Conservation (phyloP, 2,329 filamentous ascomycete genomes). For the Cytospora schulzeri region DNA sequence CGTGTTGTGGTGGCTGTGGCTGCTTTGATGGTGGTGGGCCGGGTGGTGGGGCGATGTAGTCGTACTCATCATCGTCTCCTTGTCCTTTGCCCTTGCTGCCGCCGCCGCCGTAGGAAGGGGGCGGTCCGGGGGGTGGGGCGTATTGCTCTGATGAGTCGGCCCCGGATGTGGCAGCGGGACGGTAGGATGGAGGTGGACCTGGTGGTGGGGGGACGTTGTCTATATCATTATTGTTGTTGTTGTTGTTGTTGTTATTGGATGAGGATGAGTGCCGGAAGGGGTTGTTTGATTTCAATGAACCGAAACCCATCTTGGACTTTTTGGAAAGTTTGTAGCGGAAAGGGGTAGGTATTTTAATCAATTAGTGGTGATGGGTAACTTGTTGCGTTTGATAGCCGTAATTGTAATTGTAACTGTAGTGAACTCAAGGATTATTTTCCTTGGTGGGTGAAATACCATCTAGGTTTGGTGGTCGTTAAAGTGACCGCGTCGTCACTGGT, state of each 20-base stretch:
- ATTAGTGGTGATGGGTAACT: neutral
- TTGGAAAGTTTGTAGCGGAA: neutral
- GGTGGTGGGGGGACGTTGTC: slow-evolving; percentile 30
- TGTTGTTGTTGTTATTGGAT: slow-evolving; percentile 4
- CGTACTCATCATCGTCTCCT: slow-evolving; percentile 1
- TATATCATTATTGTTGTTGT: slow-evolving; percentile 6
- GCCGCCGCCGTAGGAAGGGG: slow-evolving; percentile 7
- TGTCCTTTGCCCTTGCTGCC: neutral
- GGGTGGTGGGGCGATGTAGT: slow-evolving; percentile 38
- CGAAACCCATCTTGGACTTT: slow-evolving; percentile 19
- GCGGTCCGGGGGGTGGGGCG: slow-evolving; percentile 27
- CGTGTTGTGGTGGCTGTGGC: slow-evolving; percentile 50
- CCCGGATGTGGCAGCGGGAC: slow-evolving; percentile 1
- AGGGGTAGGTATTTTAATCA: slow-evolving; percentile 1
- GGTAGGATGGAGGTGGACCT: slow-evolving; percentile 33
- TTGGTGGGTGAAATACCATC: neutral
- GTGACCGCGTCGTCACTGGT: neutral
- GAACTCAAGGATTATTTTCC: no score
- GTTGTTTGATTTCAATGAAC: slow-evolving; percentile 24
- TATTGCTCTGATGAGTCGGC: slow-evolving; percentile 16
- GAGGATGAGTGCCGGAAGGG: slow-evolving; percentile 29
- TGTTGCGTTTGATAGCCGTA: neutral
- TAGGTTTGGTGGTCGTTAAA: no score
- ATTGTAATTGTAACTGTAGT: no score
- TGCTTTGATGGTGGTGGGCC: slow-evolving; percentile 39